Percentiles rank a stretch among this genome's conserved stretches.
Conservation (phyloP, 1,284 basidiomycete genomes). For the Pholiota adiposa region DNA sequence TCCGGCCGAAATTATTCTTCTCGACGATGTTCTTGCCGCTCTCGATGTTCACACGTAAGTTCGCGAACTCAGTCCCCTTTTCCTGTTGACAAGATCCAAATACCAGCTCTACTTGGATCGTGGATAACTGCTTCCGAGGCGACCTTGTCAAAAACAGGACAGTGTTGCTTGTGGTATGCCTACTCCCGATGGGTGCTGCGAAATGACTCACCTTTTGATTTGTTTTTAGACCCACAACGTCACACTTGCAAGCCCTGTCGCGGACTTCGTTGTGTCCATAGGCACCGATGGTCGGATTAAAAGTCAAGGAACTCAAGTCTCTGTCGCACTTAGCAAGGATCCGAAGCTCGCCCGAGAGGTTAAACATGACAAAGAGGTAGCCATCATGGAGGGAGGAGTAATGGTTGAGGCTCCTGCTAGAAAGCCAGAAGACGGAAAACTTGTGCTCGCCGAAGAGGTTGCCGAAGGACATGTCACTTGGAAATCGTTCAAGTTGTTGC, state of each 20-base stretch:
- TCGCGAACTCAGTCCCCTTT: neutral
- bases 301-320: slow-evolving; percentile 47
- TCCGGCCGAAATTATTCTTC: slow-evolving; percentile 61
- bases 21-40: slow-evolving; percentile 66
- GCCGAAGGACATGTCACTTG: slow-evolving; percentile 60
- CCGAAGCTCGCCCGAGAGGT: slow-evolving; percentile 42
- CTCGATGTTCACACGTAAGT: slow-evolving; percentile 45
- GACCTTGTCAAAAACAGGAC: slow-evolving; percentile 73
- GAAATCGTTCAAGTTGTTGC: slow-evolving; percentile 42
- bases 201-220: neutral
- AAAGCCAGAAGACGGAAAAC: slow-evolving; percentile 41
- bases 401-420: slow-evolving; percentile 26
- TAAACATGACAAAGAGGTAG: slow-evolving; percentile 40
- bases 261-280: slow-evolving; percentile 66
- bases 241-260: slow-evolving; percentile 62
- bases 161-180: slow-evolving; percentile 69
- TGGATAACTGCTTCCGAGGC: slow-evolving; percentile 75
- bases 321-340: slow-evolving; percentile 45
- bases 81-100: slow-evolving; percentile 31
- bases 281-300: slow-evolving; percentile 53
- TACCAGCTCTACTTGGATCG: slow-evolving; percentile 75
- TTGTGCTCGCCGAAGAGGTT: slow-evolving; percentile 66
- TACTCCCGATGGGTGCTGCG: neutral
- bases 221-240: slow-evolving; percentile 69
- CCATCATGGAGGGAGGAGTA: neutral